Evolutionary conservation across 805 yeast species (phyloP), one percentile per base, ranked within the genome.

Genomic region (Ogataea saltuana): DNA sequence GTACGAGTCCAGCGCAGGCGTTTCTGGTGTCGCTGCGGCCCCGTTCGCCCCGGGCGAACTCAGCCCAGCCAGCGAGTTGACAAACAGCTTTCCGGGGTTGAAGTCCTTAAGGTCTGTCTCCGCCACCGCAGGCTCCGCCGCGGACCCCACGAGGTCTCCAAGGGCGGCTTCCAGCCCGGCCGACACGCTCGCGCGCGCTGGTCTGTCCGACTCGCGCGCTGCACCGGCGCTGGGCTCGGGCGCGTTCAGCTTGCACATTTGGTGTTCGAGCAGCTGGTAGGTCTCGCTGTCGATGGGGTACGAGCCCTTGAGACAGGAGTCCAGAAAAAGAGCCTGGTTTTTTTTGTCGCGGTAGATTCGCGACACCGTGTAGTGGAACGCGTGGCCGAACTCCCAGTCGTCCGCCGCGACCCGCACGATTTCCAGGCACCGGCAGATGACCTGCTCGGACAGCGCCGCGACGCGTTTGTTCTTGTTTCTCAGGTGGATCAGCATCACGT

Each of bases 341-440:
- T 10, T 5, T 15, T 16, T 19, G 27, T 38, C 28, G n/a, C 28
- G 20, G 42, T 42, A 30, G 11, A 42, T 32, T 7, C 32, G 6
- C 18, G n/a, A 18, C 6, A 36, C 31, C n/a, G 23, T 27, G 26
- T 33, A 30, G 21, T 38, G 27, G n/a, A 29, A 23, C 8, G 44
- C 34, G 21, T 41, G 4, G 17, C 39, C 33, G 27, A 41, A 41
- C 20, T 20, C 33, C 38, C 39, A 41, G 17, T 41, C 44, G 19
- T 15, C 19, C 17, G 33, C 26, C 10, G 20, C 18, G 7, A 33
- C 17, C 3, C 31, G 19, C 4, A 41, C 26, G 25, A 41, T 41
- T 15, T 41, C 32, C 11, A 41, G 39, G 16, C 44, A 33, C 19
- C 27, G 30, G 5, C 18, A 16, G 19, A 72, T 45, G 57, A 58